These are phyloP conservation scores for Amylocystis lapponica DNA, from an alignment of 768 basidiomycete species.

Conservation along the genomic window DNA sequence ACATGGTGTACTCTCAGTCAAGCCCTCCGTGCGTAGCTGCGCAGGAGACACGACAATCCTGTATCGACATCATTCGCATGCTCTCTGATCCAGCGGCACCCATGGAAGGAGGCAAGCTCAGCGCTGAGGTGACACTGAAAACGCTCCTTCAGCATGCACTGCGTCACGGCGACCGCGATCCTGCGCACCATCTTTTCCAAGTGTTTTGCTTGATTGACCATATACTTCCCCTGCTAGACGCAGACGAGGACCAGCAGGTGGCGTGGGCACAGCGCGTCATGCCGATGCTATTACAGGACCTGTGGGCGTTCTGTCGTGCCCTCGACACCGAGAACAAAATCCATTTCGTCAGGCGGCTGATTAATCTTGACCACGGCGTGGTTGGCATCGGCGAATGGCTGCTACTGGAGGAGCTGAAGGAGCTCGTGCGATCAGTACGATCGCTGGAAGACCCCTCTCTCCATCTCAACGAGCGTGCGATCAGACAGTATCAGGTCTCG, in stretches of 20 bases:
- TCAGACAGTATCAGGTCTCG: constrained; percentile 45
- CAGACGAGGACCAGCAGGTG: constrained; percentile 28
- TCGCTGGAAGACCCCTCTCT: constrained; percentile 25
- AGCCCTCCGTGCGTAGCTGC: constrained; percentile 38
- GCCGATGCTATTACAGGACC: constrained; percentile 49
- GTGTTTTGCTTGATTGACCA: constrained; percentile 51
- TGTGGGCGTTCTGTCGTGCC: constrained; percentile 48
- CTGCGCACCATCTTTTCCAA: constrained; percentile 50
- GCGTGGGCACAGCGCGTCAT: constrained; percentile 51
- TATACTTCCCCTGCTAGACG: constrained; percentile 40
- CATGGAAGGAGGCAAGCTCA: constrained; percentile 31
- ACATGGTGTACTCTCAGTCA: constrained; percentile 33
- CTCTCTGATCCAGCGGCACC: constrained; percentile 32
- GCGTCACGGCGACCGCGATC: constrained; percentile 40
- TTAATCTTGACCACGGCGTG: constrained; percentile 49
- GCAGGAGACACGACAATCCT: constrained; percentile 40
- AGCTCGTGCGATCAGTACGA: constrained; percentile 37
- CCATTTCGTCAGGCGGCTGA: constrained; percentile 48
- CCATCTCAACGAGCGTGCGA: constrained; percentile 29
- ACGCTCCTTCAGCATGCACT: constrained; percentile 49
- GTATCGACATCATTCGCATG: constrained; percentile 42
- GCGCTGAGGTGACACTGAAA: constrained; percentile 48
- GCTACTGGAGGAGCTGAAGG: constrained; percentile 54
- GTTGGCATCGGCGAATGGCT: constrained; percentile 67
- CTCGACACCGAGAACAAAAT: constrained; percentile 53